Evolutionary conservation across 108 stramenopile genomes (phyloP).

Genomic region (Cylindrotheca fusiformis): DNA sequence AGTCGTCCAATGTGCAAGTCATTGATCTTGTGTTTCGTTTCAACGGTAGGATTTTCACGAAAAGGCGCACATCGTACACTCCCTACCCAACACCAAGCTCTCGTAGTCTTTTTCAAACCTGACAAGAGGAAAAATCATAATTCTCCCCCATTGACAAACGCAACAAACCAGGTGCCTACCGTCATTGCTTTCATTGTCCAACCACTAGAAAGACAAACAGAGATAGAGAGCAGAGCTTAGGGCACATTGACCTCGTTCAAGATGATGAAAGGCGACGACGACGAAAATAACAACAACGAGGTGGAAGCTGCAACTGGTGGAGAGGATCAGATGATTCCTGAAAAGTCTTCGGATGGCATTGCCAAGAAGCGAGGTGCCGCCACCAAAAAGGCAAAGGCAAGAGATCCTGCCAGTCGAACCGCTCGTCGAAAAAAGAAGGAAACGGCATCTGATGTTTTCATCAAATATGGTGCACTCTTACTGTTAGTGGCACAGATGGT

Average conservation of each 20-base stretch:
- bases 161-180: not conserved
- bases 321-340: constrained; percentile 27
- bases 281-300: constrained; percentile 1
- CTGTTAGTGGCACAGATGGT: constrained; percentile 88
- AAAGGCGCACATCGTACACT: too few relatives aligned
- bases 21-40: too few relatives aligned
- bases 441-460: constrained; percentile 16
- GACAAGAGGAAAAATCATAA: too few relatives aligned
- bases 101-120: too few relatives aligned
- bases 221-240: too few relatives aligned
- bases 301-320: not conserved
- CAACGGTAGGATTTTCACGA: too few relatives aligned
- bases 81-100: too few relatives aligned
- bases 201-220: not conserved
- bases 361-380: constrained; percentile 29
- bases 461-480: constrained; percentile 81
- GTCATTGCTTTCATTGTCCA: not conserved
- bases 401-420: constrained; percentile 13
- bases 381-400: constrained; percentile 5
- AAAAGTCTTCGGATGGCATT: constrained; percentile 4
- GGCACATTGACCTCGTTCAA: too few relatives aligned
- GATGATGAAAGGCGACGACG: constrained; percentile 32
- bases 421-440: constrained; percentile 8
- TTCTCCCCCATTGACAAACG: too few relatives aligned
- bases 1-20: too few relatives aligned